Conservation (phyloP, 2,329 filamentous ascomycete species). For the Xylariomycetidae sp. region DNA sequence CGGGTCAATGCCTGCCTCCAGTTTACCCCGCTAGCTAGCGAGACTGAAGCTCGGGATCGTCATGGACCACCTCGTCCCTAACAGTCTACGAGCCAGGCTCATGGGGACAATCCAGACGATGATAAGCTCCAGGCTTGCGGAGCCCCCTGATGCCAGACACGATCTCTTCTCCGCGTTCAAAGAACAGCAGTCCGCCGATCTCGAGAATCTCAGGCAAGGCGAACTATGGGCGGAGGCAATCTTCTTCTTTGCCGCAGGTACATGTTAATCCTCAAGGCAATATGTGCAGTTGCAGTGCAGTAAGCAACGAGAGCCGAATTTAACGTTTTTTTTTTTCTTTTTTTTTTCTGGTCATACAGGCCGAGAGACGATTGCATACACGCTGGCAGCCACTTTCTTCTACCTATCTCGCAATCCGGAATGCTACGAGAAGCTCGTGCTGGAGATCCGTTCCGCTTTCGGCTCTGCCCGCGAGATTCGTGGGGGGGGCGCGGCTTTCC, state of each 20-base stretch:
- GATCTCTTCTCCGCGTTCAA: slow-evolving; percentile 8
- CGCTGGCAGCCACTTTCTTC: slow-evolving; percentile 20
- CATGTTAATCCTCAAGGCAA: too few relatives aligned
- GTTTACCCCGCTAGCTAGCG: slow-evolving; percentile 1
- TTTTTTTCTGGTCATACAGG: neutral
- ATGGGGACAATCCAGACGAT: slow-evolving; percentile 3
- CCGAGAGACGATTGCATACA: neutral
- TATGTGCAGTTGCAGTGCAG: too few relatives aligned
- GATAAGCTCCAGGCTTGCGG: slow-evolving; percentile 4
- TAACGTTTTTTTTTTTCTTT: neutral
- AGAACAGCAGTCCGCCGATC: neutral
- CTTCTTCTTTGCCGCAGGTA: slow-evolving; percentile 5
- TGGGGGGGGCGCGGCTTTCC: slow-evolving; percentile 25
- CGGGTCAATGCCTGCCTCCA: slow-evolving; percentile 2
- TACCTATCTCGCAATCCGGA: slow-evolving; percentile 27
- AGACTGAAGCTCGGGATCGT: slow-evolving; percentile 1
- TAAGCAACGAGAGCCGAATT: too few relatives aligned
- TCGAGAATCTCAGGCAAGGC: slow-evolving; percentile 1
- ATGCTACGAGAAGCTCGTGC: slow-evolving; percentile 19
- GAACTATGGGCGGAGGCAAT: slow-evolving; percentile 7
- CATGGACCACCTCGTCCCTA: slow-evolving; percentile 1
- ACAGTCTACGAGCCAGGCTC: slow-evolving; percentile 1
- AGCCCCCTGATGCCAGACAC: slow-evolving; percentile 6
- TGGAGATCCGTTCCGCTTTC: slow-evolving; percentile 31
- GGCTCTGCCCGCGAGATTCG: slow-evolving; percentile 23